A percentile compares a stretch with the other conserved stretches of the same genome.
Conservation (phyloP, 176 grass and related monocot species). For the Oryza longistaminata region DNA sequence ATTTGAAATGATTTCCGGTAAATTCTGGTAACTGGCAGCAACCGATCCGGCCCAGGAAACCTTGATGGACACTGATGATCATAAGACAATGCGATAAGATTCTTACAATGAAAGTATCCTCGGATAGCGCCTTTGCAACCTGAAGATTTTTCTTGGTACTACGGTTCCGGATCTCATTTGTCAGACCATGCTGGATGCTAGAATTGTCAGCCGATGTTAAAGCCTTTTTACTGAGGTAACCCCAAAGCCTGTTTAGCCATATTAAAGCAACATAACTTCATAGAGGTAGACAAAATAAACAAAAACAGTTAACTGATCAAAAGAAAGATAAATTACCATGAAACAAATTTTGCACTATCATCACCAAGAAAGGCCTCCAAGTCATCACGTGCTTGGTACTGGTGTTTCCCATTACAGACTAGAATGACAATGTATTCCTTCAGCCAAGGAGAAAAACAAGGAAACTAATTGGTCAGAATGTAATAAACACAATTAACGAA, state of each 20-base stretch:
- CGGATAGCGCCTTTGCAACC: background rate
- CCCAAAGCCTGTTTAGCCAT: slow-evolving; percentile 58
- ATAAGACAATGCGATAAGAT: slow-evolving; percentile 9
- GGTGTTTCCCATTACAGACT: slow-evolving; percentile 87
- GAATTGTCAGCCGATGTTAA: slow-evolving; percentile 34
- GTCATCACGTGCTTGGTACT: slow-evolving; percentile 82
- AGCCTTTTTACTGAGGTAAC: slow-evolving; percentile 46
- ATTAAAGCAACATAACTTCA: slow-evolving; percentile 29
- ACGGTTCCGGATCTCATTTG: slow-evolving; percentile 4
- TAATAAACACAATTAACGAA: slow-evolving; percentile 30
- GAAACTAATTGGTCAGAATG: slow-evolving; percentile 37
- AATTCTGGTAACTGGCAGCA: too few species aligned
- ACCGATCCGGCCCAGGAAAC: background rate
- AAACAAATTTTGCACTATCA: slow-evolving; percentile 70
- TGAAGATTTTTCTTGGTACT: slow-evolving; percentile 21
- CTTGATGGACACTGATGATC: slow-evolving; percentile 9
- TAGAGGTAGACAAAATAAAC: background rate
- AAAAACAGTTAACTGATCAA: slow-evolving; percentile 16
- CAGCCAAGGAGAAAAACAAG: slow-evolving; percentile 36
- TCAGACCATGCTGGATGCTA: slow-evolving; percentile 13
- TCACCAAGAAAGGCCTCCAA: slow-evolving; percentile 81
- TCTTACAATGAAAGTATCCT: slow-evolving; percentile 30
- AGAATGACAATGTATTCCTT: slow-evolving; percentile 89
- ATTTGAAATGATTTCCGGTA: background rate
- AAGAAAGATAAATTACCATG: slow-evolving; percentile 61